Evolutionary conservation across 441 rosid genomes (phyloP), one percentile per base, ranked within the genome.

Genomic region (Flueggea neowawraea): DNA sequence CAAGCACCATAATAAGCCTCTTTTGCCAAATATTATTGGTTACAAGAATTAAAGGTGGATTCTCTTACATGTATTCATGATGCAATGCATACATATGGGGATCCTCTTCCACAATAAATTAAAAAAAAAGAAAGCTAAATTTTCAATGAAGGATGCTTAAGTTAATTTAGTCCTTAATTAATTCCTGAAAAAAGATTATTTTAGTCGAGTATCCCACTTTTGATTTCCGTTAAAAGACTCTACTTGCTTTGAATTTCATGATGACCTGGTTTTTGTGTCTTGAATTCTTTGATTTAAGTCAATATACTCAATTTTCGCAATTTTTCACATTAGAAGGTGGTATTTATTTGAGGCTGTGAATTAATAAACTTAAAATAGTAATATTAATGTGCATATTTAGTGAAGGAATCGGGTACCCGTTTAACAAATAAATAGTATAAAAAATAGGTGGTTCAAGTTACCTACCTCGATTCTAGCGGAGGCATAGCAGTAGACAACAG

Each of bases 231-330:
- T 63, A 6, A 60, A 39, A 55, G 43, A 61, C 73, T 61, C 73
- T 56, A 2, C 60, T 61, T 61, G 3, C 70, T 61, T 73, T 65
- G 73, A 61, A 62, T 52, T 66, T 68, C 36, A 68, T 61, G 63
- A 61, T 71, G 47, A 51, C 55, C 22, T 60, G 22, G 16, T 10
- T 41, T 12, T 11, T 51, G 11, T 15, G 45, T 9, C 14, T 15
- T 17, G 47, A 41, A n/a, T n/a, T 67, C 10, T 48, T 44, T 31
- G 62, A 49, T 68, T 68, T 68, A 22, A 60, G 68, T 71, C 72
- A 69, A 68, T 33, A 65, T n/a, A n/a, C n/a, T n/a, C n/a, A n/a
- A n/a, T n/a, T n/a, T 70, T 52, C 12, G 45, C 45, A 43, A 1
- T 11, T 43, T 43, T 43, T 22, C 28, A 22, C 28, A 2, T 22